A percentile compares a stretch with the other conserved stretches of the same genome.
These are phyloP conservation scores for Termitomyces sp. DNA, from an alignment of 768 basidiomycete genomes.

Conservation along the genomic window DNA sequence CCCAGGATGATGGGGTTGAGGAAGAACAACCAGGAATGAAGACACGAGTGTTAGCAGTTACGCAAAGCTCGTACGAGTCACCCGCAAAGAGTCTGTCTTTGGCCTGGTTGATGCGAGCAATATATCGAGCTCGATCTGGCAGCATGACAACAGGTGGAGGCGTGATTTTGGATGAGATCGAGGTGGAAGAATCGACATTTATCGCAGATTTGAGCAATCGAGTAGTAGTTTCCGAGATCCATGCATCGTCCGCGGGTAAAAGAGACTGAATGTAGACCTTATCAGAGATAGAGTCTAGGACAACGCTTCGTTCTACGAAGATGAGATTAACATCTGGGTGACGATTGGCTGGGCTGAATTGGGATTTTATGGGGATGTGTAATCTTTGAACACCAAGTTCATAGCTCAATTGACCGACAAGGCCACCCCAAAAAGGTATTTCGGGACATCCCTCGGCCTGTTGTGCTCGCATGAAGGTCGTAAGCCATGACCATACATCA, in stretches of 20 bases:
- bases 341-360: conserved; percentile 14
- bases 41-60: conserved; percentile 71
- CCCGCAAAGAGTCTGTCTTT: conserved; percentile 75
- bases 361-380: conserved; percentile 29
- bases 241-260: conserved; percentile 48
- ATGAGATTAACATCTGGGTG: conserved; percentile 73
- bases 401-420: conserved; percentile 75
- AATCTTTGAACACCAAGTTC: conserved; percentile 66
- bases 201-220: conserved; percentile 21
- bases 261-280: conserved; percentile 62
- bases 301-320: conserved; percentile 75
- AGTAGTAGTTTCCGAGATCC: conserved; percentile 44
- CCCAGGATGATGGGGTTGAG: conserved; percentile 53
- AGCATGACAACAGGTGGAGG: conserved; percentile 30
- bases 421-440: conserved; percentile 80
- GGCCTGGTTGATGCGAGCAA: conserved; percentile 59
- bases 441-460: conserved; percentile 36
- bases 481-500: conserved; percentile 73
- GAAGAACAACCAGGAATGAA: conserved; percentile 32
- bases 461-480: conserved; percentile 55
- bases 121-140: conserved; percentile 58
- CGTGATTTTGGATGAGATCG: conserved; percentile 3
- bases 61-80: conserved; percentile 90
- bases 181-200: not conserved
- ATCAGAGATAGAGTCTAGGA: conserved; percentile 50